These are phyloP conservation scores for Epichloe brachyelytri DNA, from an alignment of 2,329 filamentous ascomycete genomes.

Conservation along the genomic window DNA sequence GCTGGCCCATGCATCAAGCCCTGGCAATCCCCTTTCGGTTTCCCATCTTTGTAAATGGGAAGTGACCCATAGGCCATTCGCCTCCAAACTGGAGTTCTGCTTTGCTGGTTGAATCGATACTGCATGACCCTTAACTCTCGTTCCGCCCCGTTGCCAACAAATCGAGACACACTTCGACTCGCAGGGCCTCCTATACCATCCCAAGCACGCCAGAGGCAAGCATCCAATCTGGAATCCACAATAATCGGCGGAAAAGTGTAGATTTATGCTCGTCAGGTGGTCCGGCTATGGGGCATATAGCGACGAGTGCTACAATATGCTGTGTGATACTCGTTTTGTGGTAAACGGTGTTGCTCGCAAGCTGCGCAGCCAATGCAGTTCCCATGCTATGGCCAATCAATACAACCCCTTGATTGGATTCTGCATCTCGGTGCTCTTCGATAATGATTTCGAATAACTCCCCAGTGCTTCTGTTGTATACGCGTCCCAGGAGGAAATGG, in stretches of 20 bases:
- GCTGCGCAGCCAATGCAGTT: conserved; percentile 58
- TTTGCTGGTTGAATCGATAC: conserved; percentile 68
- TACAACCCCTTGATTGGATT: conserved; percentile 56
- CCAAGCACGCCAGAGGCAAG: conserved; percentile 69
- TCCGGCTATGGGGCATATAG: conserved; percentile 64
- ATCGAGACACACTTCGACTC: conserved; percentile 67
- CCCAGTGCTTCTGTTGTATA: conserved; percentile 65
- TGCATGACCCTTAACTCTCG: conserved; percentile 54
- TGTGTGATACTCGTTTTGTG: conserved; percentile 41
- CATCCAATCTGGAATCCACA: conserved; percentile 56
- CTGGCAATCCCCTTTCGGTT: conserved; percentile 53
- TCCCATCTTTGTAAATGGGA: conserved; percentile 42
- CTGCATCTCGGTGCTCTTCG: conserved; percentile 54
- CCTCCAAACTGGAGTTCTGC: conserved; percentile 67
- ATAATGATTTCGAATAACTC: conserved; percentile 67
- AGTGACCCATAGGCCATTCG: conserved; percentile 66
- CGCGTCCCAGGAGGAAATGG: conserved; percentile 57
- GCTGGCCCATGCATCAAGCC: conserved; percentile 56
- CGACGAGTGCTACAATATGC: conserved; percentile 63
- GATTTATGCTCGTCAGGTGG: conserved; percentile 39
- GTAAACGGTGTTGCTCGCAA: conserved; percentile 39
- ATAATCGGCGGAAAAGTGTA: conserved; percentile 37
- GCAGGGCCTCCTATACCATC: conserved; percentile 67
- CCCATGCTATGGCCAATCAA: conserved; percentile 87
- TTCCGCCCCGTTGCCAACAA: conserved; percentile 57